Evolutionary conservation across 441 rosid species (phyloP).

Genomic region (Adansonia grandidieri): DNA sequence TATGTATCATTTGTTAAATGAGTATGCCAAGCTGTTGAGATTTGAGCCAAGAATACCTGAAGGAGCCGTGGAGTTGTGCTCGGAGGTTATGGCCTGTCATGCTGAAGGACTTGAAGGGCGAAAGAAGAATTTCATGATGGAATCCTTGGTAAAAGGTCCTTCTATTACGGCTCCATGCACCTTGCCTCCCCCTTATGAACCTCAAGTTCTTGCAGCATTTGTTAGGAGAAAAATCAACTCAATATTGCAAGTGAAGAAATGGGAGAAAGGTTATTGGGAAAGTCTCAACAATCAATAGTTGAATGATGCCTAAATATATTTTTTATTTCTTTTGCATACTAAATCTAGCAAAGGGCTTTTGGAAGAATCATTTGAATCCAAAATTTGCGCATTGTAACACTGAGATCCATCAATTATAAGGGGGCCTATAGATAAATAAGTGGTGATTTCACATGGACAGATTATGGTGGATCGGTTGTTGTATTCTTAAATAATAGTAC

Average conservation of each 20-base stretch:
- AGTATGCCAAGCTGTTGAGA: constrained; percentile 66
- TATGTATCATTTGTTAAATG: constrained; percentile 74
- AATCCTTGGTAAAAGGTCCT: constrained; percentile 56
- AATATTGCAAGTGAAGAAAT: constrained; percentile 52
- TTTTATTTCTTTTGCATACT: background rate
- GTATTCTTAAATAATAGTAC: background rate
- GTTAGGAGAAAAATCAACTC: constrained; percentile 47
- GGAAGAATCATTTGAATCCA: background rate
- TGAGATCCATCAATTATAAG: background rate
- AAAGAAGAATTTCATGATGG: constrained; percentile 53
- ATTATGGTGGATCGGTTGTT: background rate
- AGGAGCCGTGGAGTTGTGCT: constrained; percentile 56
- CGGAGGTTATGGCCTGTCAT: constrained; percentile 60
- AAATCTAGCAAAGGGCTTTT: background rate
- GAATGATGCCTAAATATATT: background rate
- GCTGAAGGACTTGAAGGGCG: constrained; percentile 40
- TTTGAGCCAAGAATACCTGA: constrained; percentile 53
- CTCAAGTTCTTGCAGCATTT: constrained; percentile 42
- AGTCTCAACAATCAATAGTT: constrained; percentile 15
- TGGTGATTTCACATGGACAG: background rate
- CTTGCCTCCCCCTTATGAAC: constrained; percentile 59
- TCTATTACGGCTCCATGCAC: constrained; percentile 51
- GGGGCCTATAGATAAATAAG: background rate
- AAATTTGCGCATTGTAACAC: background rate
- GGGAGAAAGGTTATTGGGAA: constrained; percentile 63